Evolutionary conservation across 2,329 filamentous ascomycete species (phyloP), one percentile per base, ranked within the genome.

Genomic region (Boeremia exigua): DNA sequence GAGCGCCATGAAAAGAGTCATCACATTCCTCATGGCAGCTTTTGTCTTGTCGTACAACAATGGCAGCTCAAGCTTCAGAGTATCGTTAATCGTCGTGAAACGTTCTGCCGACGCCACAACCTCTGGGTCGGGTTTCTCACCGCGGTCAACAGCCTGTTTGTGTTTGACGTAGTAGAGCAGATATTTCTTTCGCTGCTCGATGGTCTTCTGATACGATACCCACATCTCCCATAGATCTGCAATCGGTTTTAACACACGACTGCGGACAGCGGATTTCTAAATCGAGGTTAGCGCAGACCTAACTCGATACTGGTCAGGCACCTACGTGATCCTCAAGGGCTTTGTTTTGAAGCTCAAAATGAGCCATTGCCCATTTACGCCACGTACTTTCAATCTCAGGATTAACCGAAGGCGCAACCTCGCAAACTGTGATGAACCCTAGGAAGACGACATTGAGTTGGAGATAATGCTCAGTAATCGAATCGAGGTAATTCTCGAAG

Each of bases 141-240:
- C 91, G 30, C 86, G 83, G 39, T 92, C 90, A 69, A 89, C 88
- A 55, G 93, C 82, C 63, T 89, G 86, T 68, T 91, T 88, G 65
- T 86, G 91, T 64, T 90, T 90, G 62, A 94, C 91, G 74, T 91
- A 98, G 70, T 97, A 92, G 14, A 94, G 80, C 12, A 96, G 85
- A n/a, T 91, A 88, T 80, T 98, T 98, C 66, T 93, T 89, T 23
- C 95, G 89, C 79, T 98, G 96, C 71, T 92, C 91, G 86, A 98
- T 96, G 4, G 95, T 89, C 56, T 92, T 85, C 44, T 92, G 90
- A 2, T 94, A 92, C 32, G 91, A 90, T 48, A 90, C 88, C 68
- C 96, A 93, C 8, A 91, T 82, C 68, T 90, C 88, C 72, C 95
- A 89, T 28, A 93, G 83, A 40, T 85, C 84, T 63, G 91, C 84